Percentiles rank a stretch among this genome's conserved stretches.
Evolutionary conservation across 345 rosid genomes (phyloP).

Genomic region (Corymbia maculata): DNA sequence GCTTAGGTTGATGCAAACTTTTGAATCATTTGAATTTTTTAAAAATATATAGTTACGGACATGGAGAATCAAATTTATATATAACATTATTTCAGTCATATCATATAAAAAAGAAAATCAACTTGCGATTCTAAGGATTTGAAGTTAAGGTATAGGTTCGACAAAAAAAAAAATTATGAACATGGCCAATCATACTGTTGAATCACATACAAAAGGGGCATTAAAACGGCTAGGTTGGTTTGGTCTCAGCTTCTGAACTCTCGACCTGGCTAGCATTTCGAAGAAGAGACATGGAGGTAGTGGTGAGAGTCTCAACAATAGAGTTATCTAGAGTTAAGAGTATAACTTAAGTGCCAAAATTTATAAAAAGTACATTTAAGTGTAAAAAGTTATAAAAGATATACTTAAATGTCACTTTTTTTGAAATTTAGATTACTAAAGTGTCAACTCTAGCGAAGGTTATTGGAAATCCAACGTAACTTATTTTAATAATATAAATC

Average conservation of each 20-base stretch:
- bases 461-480: too few species aligned
- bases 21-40: not conserved
- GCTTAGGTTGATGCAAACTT: not conserved
- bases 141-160: too few species aligned
- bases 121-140: not conserved
- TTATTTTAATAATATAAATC: too few species aligned
- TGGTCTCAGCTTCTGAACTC: constrained; percentile 77
- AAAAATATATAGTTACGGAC: not conserved
- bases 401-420: too few species aligned
- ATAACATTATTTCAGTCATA: not conserved
- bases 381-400: too few species aligned
- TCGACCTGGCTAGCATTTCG: constrained; percentile 35
- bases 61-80: not conserved
- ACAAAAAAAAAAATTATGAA: too few species aligned
- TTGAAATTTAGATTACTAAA: too few species aligned
- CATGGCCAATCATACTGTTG: not conserved
- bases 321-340: too few species aligned
- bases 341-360: too few species aligned
- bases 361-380: too few species aligned
- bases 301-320: not conserved
- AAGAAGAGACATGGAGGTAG: constrained; percentile 14
- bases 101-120: not conserved
- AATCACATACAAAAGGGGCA: not conserved
- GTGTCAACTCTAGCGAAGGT: too few species aligned
- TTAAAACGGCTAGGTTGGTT: constrained; percentile 45